These are phyloP conservation scores for Rhododendron vialii DNA, from an alignment of 148 eudicot genomes.

Conservation along the genomic window DNA sequence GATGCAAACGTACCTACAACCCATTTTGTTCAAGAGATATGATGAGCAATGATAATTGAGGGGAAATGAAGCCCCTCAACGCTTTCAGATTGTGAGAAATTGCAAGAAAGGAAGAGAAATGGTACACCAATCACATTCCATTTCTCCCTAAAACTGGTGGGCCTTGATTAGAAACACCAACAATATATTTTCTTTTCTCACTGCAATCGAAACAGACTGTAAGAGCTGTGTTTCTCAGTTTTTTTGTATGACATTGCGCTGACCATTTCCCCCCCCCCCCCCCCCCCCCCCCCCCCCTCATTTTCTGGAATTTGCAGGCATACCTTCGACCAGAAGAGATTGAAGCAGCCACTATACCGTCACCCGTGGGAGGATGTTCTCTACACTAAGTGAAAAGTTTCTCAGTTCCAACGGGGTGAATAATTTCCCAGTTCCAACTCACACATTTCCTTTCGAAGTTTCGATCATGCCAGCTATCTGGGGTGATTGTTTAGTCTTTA, in stretches of 20 bases:
- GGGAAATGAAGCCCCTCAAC: background rate
- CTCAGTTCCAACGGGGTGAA: constrained; percentile 6
- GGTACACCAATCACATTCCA: background rate
- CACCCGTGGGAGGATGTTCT: constrained; percentile 99
- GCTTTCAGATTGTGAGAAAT: background rate
- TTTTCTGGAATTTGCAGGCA: constrained; percentile 53
- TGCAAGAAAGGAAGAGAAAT: background rate
- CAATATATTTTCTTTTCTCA: background rate
- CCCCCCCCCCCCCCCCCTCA: background rate
- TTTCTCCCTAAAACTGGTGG: background rate
- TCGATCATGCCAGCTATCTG: background rate
- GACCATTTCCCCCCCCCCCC: background rate
- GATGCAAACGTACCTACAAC: background rate
- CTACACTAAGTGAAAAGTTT: constrained; percentile 73
- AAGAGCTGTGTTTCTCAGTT: background rate
- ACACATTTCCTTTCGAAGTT: background rate
- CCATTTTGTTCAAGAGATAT: background rate
- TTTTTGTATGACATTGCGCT: background rate
- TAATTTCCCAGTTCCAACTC: constrained; percentile 10
- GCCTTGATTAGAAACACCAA: background rate
- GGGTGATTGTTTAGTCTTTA: constrained; percentile 13
- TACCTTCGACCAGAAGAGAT: constrained; percentile 95
- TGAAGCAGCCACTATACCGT: constrained; percentile 97
- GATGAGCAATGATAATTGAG: background rate
- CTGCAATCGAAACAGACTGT: background rate